phyloP scores from a whole-genome alignment of 2,329 filamentous ascomycete genomes.

The Sporothrix dimorphospora region DNA sequence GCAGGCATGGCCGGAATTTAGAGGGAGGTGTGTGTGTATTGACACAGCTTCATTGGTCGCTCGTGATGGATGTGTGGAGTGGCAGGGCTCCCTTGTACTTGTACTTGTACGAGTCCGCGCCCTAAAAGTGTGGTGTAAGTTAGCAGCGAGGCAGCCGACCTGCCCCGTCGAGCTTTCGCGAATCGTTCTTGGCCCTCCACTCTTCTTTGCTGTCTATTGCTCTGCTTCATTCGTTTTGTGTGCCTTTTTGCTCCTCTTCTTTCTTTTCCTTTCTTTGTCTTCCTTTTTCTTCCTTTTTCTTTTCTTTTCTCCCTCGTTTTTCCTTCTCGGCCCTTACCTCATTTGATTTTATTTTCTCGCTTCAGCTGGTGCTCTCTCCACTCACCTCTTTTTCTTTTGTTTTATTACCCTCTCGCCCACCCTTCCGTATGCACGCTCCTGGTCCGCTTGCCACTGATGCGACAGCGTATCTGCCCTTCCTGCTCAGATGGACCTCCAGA shows the following conservation, averaged over 20 bases:
- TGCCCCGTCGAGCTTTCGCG: neutral
- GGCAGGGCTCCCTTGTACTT: conserved; percentile 18
- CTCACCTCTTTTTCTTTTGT: neutral
- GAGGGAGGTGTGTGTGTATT: conserved; percentile 18
- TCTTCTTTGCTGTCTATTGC: neutral
- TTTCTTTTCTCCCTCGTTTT: neutral
- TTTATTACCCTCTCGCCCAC: neutral
- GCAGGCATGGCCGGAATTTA: neutral
- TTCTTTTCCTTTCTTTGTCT: conserved; percentile 12
- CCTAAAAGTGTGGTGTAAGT: conserved; percentile 17
- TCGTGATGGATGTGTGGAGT: conserved; percentile 13
- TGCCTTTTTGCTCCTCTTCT: neutral
- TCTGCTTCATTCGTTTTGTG: neutral
- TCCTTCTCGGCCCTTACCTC: conserved; percentile 3
- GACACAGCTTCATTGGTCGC: neutral
- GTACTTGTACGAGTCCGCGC: conserved; percentile 17
- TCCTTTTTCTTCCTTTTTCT: neutral
- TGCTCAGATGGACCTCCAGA: conserved; percentile 18
- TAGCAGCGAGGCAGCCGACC: neutral
- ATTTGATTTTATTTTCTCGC: conserved; percentile 18
- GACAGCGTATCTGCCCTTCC: conserved; percentile 7
- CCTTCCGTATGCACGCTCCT: conserved; percentile 4
- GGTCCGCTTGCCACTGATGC: conserved; percentile 3
- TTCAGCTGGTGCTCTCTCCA: neutral
- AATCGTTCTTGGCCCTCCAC: conserved; percentile 1